These are phyloP conservation scores for Geotrichum histeridarum DNA, from an alignment of 1,139 yeast genomes.

Conservation along the genomic window DNA sequence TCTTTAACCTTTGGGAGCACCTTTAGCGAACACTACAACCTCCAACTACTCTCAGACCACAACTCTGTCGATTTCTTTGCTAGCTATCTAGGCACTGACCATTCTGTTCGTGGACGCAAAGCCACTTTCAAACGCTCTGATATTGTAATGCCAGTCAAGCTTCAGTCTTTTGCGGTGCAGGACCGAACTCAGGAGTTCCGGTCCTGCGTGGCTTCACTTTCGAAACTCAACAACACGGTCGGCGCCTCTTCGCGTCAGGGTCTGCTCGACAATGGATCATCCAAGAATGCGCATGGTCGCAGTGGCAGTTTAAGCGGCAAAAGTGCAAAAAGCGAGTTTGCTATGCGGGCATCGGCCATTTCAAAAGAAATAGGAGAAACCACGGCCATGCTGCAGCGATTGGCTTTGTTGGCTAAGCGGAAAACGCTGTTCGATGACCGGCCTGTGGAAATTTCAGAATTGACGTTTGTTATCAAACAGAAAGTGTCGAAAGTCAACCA, in stretches of 20 bases:
- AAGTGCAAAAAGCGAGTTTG: constrained; percentile 59
- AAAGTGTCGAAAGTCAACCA: constrained; percentile 85
- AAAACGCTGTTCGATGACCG: constrained; percentile 91
- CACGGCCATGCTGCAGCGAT: constrained; percentile 74
- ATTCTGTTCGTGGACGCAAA: too few relatives aligned
- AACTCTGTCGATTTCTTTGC: background rate
- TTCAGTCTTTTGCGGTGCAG: constrained; percentile 41
- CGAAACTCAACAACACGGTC: constrained; percentile 48
- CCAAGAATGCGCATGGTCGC: background rate
- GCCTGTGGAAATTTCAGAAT: constrained; percentile 88
- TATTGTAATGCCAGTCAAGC: background rate
- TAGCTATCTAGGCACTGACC: too few relatives aligned
- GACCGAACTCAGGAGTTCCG: constrained; percentile 84
- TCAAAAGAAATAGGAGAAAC: constrained; percentile 87
- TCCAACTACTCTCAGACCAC: background rate
- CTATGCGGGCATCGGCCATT: constrained; percentile 71
- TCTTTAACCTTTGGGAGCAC: background rate
- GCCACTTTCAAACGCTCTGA: too few relatives aligned
- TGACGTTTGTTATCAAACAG: constrained; percentile 89
- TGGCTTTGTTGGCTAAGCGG: constrained; percentile 77
- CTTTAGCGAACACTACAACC: background rate
- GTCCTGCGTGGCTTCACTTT: constrained; percentile 71
- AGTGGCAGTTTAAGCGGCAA: constrained; percentile 4
- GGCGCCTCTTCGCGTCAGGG: background rate
- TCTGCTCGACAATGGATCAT: background rate